Conservation (phyloP, 2,329 filamentous ascomycete species). For the Decorospora gaudefroyi region DNA sequence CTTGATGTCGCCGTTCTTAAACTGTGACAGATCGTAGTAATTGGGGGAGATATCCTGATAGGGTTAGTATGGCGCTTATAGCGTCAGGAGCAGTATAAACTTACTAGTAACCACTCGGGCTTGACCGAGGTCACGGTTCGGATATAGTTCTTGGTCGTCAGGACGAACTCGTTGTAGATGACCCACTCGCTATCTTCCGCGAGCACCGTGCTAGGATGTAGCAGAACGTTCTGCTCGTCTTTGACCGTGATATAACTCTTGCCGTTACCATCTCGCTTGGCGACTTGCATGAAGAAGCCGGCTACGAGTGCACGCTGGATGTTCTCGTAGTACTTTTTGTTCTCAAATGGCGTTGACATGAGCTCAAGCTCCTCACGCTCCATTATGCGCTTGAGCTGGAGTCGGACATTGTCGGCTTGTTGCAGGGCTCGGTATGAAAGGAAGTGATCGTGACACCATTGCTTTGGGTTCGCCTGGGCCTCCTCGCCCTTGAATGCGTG, state of each 20-base stretch:
- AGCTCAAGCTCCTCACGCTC: slow-evolving; percentile 86
- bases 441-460: slow-evolving; percentile 98
- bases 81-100: slow-evolving; percentile 36
- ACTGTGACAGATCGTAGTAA: slow-evolving; percentile 85
- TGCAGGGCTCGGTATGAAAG: slow-evolving; percentile 85
- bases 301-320: slow-evolving; percentile 89
- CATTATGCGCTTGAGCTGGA: slow-evolving; percentile 95
- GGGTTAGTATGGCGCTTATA: slow-evolving; percentile 12
- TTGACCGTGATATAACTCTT: slow-evolving; percentile 96
- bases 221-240: slow-evolving; percentile 89
- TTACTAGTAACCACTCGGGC: slow-evolving; percentile 90
- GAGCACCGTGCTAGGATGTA: slow-evolving; percentile 92
- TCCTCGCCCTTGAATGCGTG: slow-evolving; percentile 87
- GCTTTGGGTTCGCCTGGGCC: slow-evolving; percentile 73
- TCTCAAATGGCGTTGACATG: slow-evolving; percentile 83
- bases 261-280: slow-evolving; percentile 84
- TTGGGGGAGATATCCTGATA: slow-evolving; percentile 83
- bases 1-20: slow-evolving; percentile 85
- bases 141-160: slow-evolving; percentile 98
- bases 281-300: slow-evolving; percentile 99
- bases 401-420: slow-evolving; percentile 90
- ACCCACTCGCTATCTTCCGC: slow-evolving; percentile 93
- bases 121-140: slow-evolving; percentile 89
- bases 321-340: slow-evolving; percentile 98
- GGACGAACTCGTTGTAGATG: slow-evolving; percentile 96